A percentile compares a stretch with the other conserved stretches of the same genome.
Conservation (phyloP, 306 rosid genomes). For the Hylodesmum podocarpum region DNA sequence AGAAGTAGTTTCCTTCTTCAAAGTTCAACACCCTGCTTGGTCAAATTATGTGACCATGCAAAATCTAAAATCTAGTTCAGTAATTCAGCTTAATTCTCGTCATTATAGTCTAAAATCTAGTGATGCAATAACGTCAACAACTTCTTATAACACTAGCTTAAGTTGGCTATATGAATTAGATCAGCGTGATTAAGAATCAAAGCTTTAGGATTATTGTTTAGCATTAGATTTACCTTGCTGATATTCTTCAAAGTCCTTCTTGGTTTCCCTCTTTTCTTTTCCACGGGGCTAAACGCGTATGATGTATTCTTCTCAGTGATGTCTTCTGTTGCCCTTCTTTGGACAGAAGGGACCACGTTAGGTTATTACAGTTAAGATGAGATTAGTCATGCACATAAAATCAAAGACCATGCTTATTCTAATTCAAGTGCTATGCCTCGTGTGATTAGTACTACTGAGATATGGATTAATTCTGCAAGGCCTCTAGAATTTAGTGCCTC, state of each 20-base stretch:
- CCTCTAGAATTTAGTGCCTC: not conserved
- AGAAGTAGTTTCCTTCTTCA: not conserved
- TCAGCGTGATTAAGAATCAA: too few species aligned
- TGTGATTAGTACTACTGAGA: conserved; percentile 4
- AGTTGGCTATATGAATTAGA: too few species aligned
- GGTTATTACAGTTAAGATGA: not conserved
- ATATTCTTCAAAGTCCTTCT: too few species aligned
- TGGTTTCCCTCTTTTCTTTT: too few species aligned
- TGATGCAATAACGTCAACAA: too few species aligned
- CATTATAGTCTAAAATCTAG: not conserved
- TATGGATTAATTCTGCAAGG: not conserved
- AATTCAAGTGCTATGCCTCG: not conserved
- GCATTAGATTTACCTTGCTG: too few species aligned
- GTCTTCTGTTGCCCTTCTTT: too few species aligned
- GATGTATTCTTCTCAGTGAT: too few species aligned
- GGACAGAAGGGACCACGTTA: too few species aligned
- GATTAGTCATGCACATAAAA: not conserved
- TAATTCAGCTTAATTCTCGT: not conserved
- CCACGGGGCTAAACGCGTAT: too few species aligned
- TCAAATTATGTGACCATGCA: conserved; percentile 19
- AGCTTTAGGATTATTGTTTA: too few species aligned
- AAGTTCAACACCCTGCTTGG: not conserved
- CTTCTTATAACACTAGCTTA: too few species aligned
- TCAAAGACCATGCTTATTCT: not conserved
- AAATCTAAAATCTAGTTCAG: not conserved